Conservation (phyloP, 225 moss, liverwort and hornwort genomes). For the Takakia lepidozioides region DNA sequence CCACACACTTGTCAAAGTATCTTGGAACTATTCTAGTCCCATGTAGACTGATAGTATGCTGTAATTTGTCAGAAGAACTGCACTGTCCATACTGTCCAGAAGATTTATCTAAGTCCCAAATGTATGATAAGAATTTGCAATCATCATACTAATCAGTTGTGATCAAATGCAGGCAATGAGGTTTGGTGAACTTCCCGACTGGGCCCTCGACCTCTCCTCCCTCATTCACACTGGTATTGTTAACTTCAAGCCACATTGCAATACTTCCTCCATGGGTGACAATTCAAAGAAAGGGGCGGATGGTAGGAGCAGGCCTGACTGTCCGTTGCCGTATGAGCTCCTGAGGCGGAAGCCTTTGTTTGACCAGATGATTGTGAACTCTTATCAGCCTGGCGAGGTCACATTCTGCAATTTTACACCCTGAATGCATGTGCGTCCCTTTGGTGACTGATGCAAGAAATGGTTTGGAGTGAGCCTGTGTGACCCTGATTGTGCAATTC, state of each 20-base stretch:
- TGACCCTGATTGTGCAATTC: too few relatives aligned
- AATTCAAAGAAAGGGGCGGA: background rate
- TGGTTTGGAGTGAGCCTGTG: too few relatives aligned
- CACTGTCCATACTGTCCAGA: too few relatives aligned
- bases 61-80: too few relatives aligned
- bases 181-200: conserved; percentile 67
- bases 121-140: background rate
- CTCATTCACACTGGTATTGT: conserved; percentile 26
- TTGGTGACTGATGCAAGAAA: too few relatives aligned
- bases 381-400: conserved; percentile 74
- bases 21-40: too few relatives aligned
- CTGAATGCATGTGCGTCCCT: too few relatives aligned
- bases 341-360: conserved; percentile 56
- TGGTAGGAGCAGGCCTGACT: conserved; percentile 4
- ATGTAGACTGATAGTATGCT: too few relatives aligned
- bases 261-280: background rate
- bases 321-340: conserved; percentile 22
- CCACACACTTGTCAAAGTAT: too few relatives aligned
- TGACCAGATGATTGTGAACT: conserved; percentile 91
- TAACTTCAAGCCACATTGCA: background rate
- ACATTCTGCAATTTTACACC: background rate
- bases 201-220: conserved; percentile 45
- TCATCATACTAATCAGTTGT: background rate
- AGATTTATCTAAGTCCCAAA: too few relatives aligned
- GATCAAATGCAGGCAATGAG: conserved; percentile 62